Evolutionary conservation across 768 basidiomycete genomes (phyloP).

Genomic region (Zangia roseola): DNA sequence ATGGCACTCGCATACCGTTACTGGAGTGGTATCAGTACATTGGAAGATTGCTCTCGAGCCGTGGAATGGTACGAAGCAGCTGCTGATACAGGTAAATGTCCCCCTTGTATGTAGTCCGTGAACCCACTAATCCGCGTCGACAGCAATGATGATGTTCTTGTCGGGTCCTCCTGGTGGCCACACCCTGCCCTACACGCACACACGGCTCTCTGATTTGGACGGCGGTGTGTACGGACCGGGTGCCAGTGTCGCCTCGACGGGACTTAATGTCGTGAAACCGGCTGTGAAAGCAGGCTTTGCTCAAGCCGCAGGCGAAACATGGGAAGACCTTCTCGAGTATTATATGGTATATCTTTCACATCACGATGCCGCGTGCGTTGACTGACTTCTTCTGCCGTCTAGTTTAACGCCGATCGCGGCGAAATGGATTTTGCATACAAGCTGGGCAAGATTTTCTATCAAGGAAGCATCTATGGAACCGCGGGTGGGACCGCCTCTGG

Average conservation of each 20-base stretch:
- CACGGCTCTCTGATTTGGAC: slow-evolving; percentile 81
- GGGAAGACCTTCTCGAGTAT: slow-evolving; percentile 91
- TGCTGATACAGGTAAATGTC: slow-evolving; percentile 70
- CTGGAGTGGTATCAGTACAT: slow-evolving; percentile 93
- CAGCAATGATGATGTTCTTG: slow-evolving; percentile 78
- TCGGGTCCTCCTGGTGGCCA: slow-evolving; percentile 90
- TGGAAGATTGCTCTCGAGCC: slow-evolving; percentile 82
- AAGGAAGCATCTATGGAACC: slow-evolving; percentile 85
- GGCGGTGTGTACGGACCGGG: slow-evolving; percentile 96
- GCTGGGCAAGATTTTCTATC: slow-evolving; percentile 94
- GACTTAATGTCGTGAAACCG: slow-evolving; percentile 64
- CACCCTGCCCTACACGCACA: slow-evolving; percentile 78
- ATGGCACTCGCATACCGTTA: slow-evolving; percentile 93
- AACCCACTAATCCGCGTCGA: slow-evolving; percentile 1
- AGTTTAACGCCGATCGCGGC: slow-evolving; percentile 96
- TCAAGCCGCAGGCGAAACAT: slow-evolving; percentile 87
- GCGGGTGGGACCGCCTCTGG: slow-evolving; percentile 82
- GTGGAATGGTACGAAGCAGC: slow-evolving; percentile 88
- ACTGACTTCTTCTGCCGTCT: slow-evolving; percentile 6
- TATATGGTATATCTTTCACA: slow-evolving; percentile 58
- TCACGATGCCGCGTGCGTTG: neutral
- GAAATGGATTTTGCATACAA: slow-evolving; percentile 88
- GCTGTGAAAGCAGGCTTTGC: slow-evolving; percentile 84
- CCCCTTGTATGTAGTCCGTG: slow-evolving; percentile 23
- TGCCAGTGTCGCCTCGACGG: slow-evolving; percentile 90